Conservation (phyloP, 208 protist genomes). For the Borovskyia barvae region DNA sequence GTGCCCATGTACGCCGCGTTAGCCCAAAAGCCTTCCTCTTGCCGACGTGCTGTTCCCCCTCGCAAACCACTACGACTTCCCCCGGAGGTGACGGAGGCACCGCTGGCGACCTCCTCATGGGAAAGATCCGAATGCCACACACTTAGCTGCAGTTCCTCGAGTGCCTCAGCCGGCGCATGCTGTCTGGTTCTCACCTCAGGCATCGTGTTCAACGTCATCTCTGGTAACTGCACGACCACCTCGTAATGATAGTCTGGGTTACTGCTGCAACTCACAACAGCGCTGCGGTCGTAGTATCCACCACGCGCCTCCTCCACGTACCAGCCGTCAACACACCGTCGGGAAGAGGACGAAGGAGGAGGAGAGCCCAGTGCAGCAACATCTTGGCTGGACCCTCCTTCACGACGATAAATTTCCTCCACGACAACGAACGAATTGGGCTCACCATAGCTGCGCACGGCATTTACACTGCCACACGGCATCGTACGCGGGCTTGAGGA, state of each 20-base stretch:
- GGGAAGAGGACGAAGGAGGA: no score
- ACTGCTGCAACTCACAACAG: constrained; percentile 34
- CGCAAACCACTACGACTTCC: neutral
- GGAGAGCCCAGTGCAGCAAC: no score
- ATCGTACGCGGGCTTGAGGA: constrained; percentile 13
- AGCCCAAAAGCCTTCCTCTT: constrained; percentile 69
- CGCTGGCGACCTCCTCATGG: neutral
- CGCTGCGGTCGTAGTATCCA: constrained; percentile 73
- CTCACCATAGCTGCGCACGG: constrained; percentile 28
- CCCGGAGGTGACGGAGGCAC: neutral
- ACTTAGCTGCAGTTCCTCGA: constrained; percentile 24
- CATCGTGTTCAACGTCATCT: constrained; percentile 18
- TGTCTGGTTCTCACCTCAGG: neutral
- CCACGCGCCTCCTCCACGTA: constrained; percentile 50
- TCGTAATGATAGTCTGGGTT: constrained; percentile 77
- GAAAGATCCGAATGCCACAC: constrained; percentile 21
- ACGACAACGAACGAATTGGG: constrained; percentile 75
- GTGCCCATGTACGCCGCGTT: constrained; percentile 61
- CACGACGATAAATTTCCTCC: constrained; percentile 68
- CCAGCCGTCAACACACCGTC: constrained; percentile 70
- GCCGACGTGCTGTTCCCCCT: neutral
- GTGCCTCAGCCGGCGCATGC: constrained; percentile 9
- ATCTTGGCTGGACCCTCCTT: no score
- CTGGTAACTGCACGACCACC: constrained; percentile 60
- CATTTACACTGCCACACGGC: constrained; percentile 7